Conservation (phyloP, 495 filamentous ascomycete genomes). For the Penicillium egyptiacum region DNA sequence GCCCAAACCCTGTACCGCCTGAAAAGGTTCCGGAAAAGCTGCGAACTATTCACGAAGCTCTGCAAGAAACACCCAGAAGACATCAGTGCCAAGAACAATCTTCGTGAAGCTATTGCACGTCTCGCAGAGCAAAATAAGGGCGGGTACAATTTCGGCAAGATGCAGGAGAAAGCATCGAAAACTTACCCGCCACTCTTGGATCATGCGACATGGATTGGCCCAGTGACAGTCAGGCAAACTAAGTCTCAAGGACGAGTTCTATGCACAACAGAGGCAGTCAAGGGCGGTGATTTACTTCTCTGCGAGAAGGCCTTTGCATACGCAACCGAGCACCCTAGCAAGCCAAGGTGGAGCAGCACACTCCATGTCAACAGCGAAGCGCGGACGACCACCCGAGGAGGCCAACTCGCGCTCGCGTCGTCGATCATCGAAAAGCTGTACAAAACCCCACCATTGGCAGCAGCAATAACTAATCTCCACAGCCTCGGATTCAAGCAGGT, state of each 20-base stretch:
- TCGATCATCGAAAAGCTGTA: slow-evolving; percentile 44
- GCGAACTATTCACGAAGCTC: slow-evolving; percentile 24
- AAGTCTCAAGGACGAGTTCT: slow-evolving; percentile 40
- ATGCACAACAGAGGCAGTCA: slow-evolving; percentile 49
- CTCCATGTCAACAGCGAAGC: slow-evolving; percentile 38
- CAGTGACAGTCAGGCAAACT: slow-evolving; percentile 24
- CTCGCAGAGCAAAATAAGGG: slow-evolving; percentile 25
- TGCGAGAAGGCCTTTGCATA: slow-evolving; percentile 55
- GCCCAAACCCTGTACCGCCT: slow-evolving; percentile 46
- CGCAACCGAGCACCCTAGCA: slow-evolving; percentile 13
- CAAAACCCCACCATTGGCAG: slow-evolving; percentile 46
- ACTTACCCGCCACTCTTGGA: slow-evolving; percentile 38
- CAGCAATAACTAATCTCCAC: slow-evolving; percentile 26
- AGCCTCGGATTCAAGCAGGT: not conserved
- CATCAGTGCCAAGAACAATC: slow-evolving; percentile 20
- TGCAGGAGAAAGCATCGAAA: slow-evolving; percentile 36
- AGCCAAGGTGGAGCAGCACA: not conserved
- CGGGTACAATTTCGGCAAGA: slow-evolving; percentile 40
- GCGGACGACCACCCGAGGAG: slow-evolving; percentile 20
- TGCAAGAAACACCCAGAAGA: slow-evolving; percentile 21
- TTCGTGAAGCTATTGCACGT: slow-evolving; percentile 13
- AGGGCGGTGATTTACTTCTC: slow-evolving; percentile 52
- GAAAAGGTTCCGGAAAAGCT: slow-evolving; percentile 36
- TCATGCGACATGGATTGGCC: slow-evolving; percentile 44
- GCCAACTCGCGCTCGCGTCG: slow-evolving; percentile 36